phyloP scores from a whole-genome alignment of 768 basidiomycete species.

The Lyophyllum semitale region DNA sequence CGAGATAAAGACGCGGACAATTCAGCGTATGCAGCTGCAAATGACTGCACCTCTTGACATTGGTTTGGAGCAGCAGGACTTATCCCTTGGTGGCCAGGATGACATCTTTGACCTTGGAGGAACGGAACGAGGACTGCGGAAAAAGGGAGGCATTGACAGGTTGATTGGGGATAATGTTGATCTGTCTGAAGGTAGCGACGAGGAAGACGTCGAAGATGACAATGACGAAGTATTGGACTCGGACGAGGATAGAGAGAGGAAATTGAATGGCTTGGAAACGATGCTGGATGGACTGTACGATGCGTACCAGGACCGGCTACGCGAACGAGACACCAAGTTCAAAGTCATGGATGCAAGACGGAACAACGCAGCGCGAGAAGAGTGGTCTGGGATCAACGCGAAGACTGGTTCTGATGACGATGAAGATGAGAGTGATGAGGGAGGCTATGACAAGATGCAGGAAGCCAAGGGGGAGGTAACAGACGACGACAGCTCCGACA shows the following conservation, averaged over 20 bases:
- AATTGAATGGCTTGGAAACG: conserved; percentile 68
- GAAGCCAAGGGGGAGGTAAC: conserved; percentile 53
- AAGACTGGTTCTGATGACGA: conserved; percentile 20
- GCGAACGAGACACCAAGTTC: conserved; percentile 85
- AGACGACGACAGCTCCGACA: conserved; percentile 54
- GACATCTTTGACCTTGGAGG: conserved; percentile 87
- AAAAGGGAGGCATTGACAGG: conserved; percentile 40
- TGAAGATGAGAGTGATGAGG: conserved; percentile 49
- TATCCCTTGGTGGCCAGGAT: conserved; percentile 74
- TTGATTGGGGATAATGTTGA: conserved; percentile 38
- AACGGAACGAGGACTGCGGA: conserved; percentile 46
- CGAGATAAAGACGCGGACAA: conserved; percentile 83
- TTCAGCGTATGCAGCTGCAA: conserved; percentile 93
- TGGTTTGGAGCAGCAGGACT: conserved; percentile 82
- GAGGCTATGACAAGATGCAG: conserved; percentile 74
- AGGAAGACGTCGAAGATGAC: conserved; percentile 27
- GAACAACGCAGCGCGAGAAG: conserved; percentile 73
- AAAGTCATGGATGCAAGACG: conserved; percentile 78
- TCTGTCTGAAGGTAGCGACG: conserved; percentile 38
- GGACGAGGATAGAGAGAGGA: conserved; percentile 72
- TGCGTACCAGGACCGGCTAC: conserved; percentile 76
- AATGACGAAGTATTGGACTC: conserved; percentile 50
- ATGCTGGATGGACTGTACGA: conserved; percentile 90
- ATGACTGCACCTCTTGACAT: conserved; percentile 99
- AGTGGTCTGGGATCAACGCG: conserved; percentile 75